Conservation (phyloP, 228 moss, liverwort and hornwort genomes). For the Sphagnum magellanicum region DNA sequence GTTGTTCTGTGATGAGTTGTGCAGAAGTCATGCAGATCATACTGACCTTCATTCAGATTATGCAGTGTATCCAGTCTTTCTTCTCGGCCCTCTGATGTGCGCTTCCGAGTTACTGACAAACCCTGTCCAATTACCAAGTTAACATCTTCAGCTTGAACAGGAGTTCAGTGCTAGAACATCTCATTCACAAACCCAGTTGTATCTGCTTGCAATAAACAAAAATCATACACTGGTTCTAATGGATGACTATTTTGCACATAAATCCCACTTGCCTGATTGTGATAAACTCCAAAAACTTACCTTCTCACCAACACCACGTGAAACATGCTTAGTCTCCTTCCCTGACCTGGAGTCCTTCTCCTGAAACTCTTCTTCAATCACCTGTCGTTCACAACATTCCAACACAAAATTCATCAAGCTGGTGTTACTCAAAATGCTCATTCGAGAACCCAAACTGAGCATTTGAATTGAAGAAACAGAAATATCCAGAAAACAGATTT, state of each 20-base stretch:
- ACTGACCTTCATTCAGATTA: conserved; percentile 67
- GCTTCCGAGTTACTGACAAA: conserved; percentile 72
- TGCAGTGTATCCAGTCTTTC: conserved; percentile 67
- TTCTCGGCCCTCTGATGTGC: conserved; percentile 81
- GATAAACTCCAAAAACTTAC: conserved; percentile 14
- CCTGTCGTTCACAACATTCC: conserved; percentile 22
- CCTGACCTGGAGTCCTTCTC: conserved; percentile 63
- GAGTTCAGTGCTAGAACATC: no score
- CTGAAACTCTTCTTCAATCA: conserved; percentile 72
- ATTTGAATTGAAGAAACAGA: not conserved
- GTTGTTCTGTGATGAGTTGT: no score
- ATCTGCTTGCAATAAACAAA: no score
- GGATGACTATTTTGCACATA: no score
- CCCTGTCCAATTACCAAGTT: conserved; percentile 31
- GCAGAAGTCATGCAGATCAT: no score
- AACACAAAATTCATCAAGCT: no score
- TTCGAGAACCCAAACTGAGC: not conserved
- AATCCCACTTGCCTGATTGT: no score
- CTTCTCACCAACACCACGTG: conserved; percentile 72
- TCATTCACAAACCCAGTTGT: no score
- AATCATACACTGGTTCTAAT: no score
- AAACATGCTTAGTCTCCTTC: conserved; percentile 47
- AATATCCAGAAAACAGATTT: not conserved
- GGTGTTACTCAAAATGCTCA: no score
- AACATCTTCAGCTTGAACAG: no score